phyloP scores from a whole-genome alignment of 2,329 filamentous ascomycete genomes.

The Emmonsiellopsis sp. region DNA sequence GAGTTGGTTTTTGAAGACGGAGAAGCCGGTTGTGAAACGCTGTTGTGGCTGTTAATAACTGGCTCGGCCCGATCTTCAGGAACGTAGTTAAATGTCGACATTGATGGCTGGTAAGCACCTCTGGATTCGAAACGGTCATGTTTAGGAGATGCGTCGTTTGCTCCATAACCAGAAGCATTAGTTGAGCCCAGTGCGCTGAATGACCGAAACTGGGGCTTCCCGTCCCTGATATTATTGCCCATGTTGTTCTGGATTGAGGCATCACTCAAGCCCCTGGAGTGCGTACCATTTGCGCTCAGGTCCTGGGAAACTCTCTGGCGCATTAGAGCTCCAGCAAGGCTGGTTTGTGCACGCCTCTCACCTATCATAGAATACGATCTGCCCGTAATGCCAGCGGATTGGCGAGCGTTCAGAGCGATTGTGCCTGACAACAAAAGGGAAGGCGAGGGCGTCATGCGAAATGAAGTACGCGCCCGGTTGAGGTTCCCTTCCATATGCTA shows the following conservation, averaged over 20 bases:
- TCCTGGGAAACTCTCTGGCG: constrained; percentile 33
- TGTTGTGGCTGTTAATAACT: not conserved
- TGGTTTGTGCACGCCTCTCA: constrained; percentile 22
- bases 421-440: constrained; percentile 32
- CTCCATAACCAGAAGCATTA: constrained; percentile 22
- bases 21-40: not conserved
- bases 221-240: constrained; percentile 24
- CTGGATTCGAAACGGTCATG: constrained; percentile 22
- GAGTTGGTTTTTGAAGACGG: not conserved
- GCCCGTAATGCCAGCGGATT: constrained; percentile 34
- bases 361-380: constrained; percentile 30
- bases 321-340: constrained; percentile 16
- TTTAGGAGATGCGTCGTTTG: constrained; percentile 25
- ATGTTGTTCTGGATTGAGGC: constrained; percentile 38
- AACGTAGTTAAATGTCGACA: constrained; percentile 38
- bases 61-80: constrained; percentile 7
- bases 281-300: constrained; percentile 34
- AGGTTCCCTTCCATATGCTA: constrained; percentile 93
- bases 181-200: constrained; percentile 48
- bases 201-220: constrained; percentile 45
- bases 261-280: constrained; percentile 55
- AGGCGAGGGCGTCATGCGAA: constrained; percentile 45
- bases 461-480: constrained; percentile 63
- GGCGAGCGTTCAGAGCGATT: constrained; percentile 25
- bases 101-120: constrained; percentile 25